Percentiles rank a stretch among this genome's conserved stretches.
Conservation (phyloP, 2,329 filamentous ascomycete species). For the Calycina marina region DNA sequence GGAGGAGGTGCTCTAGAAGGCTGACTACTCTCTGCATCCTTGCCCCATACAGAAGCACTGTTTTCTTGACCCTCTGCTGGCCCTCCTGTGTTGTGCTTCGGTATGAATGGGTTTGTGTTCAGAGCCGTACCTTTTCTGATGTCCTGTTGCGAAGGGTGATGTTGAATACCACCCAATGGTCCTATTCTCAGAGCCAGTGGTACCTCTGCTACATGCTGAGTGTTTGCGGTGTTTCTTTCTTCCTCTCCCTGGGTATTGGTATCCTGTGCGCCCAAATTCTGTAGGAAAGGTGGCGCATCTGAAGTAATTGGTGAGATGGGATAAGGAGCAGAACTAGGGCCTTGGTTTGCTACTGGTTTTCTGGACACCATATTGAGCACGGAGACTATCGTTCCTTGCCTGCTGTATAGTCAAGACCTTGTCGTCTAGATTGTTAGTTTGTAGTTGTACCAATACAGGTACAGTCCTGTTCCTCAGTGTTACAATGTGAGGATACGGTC, state of each 20-base stretch:
- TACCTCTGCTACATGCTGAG: conserved; percentile 5
- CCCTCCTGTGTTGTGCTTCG: conserved; percentile 11
- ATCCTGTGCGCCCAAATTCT: conserved; percentile 8
- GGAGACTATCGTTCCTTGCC: too few relatives aligned
- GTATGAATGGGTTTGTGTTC: conserved; percentile 19
- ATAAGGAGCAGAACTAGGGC: conserved; percentile 12
- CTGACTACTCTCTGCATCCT: conserved; percentile 7
- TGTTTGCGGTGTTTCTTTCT: conserved; percentile 2
- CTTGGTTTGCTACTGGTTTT: conserved; percentile 16
- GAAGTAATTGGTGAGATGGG: conserved; percentile 13
- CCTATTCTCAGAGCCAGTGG: conserved; percentile 19
- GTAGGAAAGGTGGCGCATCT: conserved; percentile 6
- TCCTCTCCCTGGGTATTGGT: conserved; percentile 15
- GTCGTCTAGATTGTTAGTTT: too few relatives aligned
- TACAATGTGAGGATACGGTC: too few relatives aligned
- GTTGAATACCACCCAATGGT: conserved; percentile 11
- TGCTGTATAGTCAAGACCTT: too few relatives aligned
- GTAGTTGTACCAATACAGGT: too few relatives aligned
- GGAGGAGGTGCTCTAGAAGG: conserved; percentile 8
- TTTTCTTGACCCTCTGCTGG: conserved; percentile 12
- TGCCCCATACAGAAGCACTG: conserved; percentile 18
- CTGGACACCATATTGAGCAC: conserved; percentile 21
- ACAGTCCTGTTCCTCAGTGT: too few relatives aligned
- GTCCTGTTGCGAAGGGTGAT: conserved; percentile 11
- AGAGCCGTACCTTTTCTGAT: conserved; percentile 2